A percentile compares a stretch with the other conserved stretches of the same genome.
Conservation (phyloP, 768 basidiomycete species). For the Coprinopsis sp. region DNA sequence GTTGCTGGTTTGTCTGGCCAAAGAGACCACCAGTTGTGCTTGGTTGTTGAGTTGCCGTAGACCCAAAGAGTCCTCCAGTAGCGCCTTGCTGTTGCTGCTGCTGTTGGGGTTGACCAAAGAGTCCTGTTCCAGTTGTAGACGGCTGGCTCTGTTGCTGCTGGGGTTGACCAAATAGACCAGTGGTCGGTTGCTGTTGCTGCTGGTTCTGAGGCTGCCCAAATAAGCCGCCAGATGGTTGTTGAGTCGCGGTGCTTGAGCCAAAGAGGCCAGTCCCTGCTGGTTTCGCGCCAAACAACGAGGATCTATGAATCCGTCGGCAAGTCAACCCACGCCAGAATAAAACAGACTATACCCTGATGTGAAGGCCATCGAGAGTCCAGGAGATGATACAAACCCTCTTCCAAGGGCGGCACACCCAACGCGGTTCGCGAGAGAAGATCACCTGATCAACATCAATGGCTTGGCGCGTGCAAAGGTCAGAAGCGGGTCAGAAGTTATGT, state of each 20-base stretch:
- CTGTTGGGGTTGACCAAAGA: constrained; percentile 31
- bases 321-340: neutral
- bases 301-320: neutral
- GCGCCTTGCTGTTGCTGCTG: constrained; percentile 27
- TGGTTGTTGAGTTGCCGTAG: neutral
- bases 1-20: constrained; percentile 7
- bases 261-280: constrained; percentile 9
- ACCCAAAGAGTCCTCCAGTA: constrained; percentile 20
- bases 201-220: neutral
- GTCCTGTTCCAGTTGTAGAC: constrained; percentile 13
- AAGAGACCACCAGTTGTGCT: neutral
- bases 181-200: constrained; percentile 3
- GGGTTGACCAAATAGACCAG: constrained; percentile 6
- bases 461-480: no score
- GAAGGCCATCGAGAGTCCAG: constrained; percentile 33
- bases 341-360: neutral
- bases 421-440: no score
- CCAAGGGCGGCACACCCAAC: constrained; percentile 79
- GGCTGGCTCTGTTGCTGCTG: constrained; percentile 6
- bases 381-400: neutral
- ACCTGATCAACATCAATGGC: no score
- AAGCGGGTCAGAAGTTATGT: no score
- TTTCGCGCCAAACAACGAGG: neutral
- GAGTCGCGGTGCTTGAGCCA: constrained; percentile 12
- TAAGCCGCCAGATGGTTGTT: constrained; percentile 8